phyloP scores from a whole-genome alignment of 179 eudicot species.

The Corrigiola litoralis region DNA sequence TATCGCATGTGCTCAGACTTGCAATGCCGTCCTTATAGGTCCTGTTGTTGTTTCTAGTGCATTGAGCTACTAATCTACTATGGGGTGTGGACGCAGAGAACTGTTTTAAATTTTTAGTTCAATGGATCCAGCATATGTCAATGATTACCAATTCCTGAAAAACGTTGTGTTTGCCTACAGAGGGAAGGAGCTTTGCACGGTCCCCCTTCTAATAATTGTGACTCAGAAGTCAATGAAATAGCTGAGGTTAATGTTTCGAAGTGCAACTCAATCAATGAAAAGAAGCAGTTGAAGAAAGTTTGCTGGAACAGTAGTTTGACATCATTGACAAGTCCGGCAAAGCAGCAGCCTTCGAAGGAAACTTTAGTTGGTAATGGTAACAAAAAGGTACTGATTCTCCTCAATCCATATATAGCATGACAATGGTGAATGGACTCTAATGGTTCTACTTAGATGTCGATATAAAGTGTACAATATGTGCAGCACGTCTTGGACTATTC shows the following conservation, averaged over 20 bases:
- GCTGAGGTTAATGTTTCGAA: conserved; percentile 18
- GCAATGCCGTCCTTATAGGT: no score
- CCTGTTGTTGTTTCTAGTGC: no score
- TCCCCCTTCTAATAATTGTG: conserved; percentile 23
- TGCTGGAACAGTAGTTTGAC: conserved; percentile 26
- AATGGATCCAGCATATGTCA: no score
- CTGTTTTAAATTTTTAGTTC: no score
- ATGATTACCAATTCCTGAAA: not conserved
- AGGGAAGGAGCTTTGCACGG: conserved; percentile 4
- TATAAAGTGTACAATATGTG: not conserved
- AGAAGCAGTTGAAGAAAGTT: conserved; percentile 21
- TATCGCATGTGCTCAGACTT: no score
- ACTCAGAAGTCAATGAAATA: conserved; percentile 19
- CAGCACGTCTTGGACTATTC: not conserved
- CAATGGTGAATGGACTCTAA: no score
- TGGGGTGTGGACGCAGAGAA: no score
- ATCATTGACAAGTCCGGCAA: conserved; percentile 24
- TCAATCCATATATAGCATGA: not conserved
- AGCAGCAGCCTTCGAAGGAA: conserved; percentile 33
- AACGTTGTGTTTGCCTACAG: conserved; percentile 5
- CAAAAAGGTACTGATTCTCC: conserved; percentile 38
- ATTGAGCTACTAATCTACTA: no score
- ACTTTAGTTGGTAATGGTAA: not conserved
- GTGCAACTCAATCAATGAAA: conserved; percentile 20
- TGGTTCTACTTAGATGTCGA: not conserved